phyloP scores from a whole-genome alignment of 2,329 filamentous ascomycete species.

The Simplicillium sp. region DNA sequence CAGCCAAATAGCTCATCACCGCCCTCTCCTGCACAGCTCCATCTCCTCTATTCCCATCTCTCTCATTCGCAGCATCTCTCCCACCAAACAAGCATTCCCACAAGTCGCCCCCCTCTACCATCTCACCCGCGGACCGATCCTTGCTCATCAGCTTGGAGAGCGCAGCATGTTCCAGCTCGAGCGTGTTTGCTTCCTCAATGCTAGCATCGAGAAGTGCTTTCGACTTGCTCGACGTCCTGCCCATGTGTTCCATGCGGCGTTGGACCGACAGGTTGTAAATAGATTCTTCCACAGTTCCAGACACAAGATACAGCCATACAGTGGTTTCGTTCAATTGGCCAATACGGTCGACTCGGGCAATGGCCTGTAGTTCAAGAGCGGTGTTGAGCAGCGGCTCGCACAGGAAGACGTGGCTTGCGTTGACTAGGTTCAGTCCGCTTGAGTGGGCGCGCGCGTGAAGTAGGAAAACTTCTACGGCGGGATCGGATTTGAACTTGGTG shows the following conservation, averaged over 20 bases:
- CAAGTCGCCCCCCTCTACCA: conserved; percentile 68
- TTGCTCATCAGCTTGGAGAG: conserved; percentile 63
- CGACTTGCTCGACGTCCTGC: conserved; percentile 27
- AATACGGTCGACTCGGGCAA: conserved; percentile 90
- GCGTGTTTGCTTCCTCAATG: conserved; percentile 75
- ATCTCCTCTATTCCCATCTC: not conserved
- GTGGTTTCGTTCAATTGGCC: conserved; percentile 82
- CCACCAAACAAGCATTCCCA: conserved; percentile 82
- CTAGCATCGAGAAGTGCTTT: conserved; percentile 45
- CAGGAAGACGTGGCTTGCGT: conserved; percentile 88
- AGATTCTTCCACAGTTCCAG: conserved; percentile 81
- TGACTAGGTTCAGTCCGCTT: conserved; percentile 82
- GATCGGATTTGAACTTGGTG: conserved; percentile 65
- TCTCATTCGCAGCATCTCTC: conserved; percentile 11
- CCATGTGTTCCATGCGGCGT: conserved; percentile 70
- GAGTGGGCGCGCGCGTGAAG: conserved; percentile 84
- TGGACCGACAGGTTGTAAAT: conserved; percentile 82
- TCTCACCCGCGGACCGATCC: conserved; percentile 64
- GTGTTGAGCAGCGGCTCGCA: conserved; percentile 93
- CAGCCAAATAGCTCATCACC: conserved; percentile 32
- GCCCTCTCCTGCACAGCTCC: conserved; percentile 19
- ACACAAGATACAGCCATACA: conserved; percentile 91
- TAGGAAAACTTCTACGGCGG: conserved; percentile 70
- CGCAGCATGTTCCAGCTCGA: conserved; percentile 68
- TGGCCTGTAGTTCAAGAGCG: conserved; percentile 86